Evolutionary conservation across 192 early-diverging fungal species (phyloP).

Genomic region (Coemansia sp.): DNA sequence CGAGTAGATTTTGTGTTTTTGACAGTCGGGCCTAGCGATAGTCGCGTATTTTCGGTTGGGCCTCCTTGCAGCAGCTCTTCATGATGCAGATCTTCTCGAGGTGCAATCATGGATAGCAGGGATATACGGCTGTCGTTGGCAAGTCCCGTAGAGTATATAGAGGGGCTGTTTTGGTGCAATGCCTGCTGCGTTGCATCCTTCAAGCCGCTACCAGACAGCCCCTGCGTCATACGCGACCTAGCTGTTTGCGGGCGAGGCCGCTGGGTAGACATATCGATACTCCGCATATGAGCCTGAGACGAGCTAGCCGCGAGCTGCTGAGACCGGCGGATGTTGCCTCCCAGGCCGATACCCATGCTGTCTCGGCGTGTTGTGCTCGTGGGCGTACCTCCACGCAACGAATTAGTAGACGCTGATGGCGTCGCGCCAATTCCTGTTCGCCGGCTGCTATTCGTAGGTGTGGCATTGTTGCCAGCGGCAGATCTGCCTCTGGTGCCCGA

Average conservation of each 20-base stretch:
- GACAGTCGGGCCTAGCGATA: conserved; percentile 25
- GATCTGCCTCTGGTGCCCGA: conserved; percentile 27
- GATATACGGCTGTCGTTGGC: conserved; percentile 44
- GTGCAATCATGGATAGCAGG: conserved; percentile 39
- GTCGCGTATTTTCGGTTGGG: conserved; percentile 10
- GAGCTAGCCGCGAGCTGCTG: conserved; percentile 29
- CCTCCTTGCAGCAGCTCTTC: background rate
- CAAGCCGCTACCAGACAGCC: conserved; percentile 27
- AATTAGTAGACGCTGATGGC: background rate
- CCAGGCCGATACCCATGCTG: conserved; percentile 17
- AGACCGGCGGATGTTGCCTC: conserved; percentile 22
- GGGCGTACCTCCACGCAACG: conserved; percentile 10
- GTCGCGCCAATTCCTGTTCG: background rate
- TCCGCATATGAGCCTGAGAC: conserved; percentile 15
- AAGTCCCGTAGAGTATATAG: conserved; percentile 17
- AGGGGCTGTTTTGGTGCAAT: conserved; percentile 15
- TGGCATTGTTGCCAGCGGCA: conserved; percentile 2
- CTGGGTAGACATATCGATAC: conserved; percentile 25
- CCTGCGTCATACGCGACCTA: conserved; percentile 43
- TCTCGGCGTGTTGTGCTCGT: conserved; percentile 20
- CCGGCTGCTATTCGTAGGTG: background rate
- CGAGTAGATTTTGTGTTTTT: conserved; percentile 38
- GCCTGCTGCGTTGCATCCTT: conserved; percentile 29
- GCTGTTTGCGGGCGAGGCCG: conserved; percentile 34
- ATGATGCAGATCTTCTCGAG: conserved; percentile 3